Evolutionary conservation across 129 eudicot species (phyloP).

Genomic region (Deinandra increscens): DNA sequence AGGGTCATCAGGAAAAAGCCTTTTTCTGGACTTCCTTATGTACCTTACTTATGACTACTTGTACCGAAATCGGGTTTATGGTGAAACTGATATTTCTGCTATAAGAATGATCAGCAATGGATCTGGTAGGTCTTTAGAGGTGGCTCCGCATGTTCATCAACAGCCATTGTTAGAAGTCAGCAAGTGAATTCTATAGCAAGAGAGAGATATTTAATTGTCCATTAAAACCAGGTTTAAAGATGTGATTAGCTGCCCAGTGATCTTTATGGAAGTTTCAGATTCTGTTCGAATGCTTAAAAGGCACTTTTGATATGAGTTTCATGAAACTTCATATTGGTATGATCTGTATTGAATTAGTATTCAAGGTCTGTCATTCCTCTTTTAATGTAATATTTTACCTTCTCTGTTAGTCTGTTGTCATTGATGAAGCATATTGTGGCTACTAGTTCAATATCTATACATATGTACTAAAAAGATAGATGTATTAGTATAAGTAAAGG

Average conservation of each 20-base stretch:
- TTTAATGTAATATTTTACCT: neutral
- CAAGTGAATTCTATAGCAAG: slow-evolving; percentile 22
- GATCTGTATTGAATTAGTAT: too few species aligned
- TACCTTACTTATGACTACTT: slow-evolving; percentile 70
- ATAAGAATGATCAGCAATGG: slow-evolving; percentile 33
- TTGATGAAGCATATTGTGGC: neutral
- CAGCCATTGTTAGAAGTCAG: slow-evolving; percentile 29
- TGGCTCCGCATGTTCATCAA: slow-evolving; percentile 26
- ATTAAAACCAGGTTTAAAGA: slow-evolving; percentile 7
- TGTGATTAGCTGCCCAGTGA: slow-evolving; percentile 16
- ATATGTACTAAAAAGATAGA: neutral
- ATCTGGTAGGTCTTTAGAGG: slow-evolving; percentile 33
- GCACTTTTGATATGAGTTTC: slow-evolving; percentile 17
- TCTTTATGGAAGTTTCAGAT: slow-evolving; percentile 7
- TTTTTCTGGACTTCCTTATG: slow-evolving; percentile 80
- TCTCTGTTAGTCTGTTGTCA: neutral
- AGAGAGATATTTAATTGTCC: slow-evolving; percentile 17
- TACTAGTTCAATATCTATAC: slow-evolving; percentile 11
- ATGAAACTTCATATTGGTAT: slow-evolving; percentile 28
- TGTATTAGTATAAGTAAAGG: neutral
- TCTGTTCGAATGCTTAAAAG: slow-evolving; percentile 6
- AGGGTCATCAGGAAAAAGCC: slow-evolving; percentile 57
- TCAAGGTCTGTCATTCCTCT: slow-evolving; percentile 9
- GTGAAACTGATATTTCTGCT: slow-evolving; percentile 33
- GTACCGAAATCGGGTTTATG: slow-evolving; percentile 37